Conservation (phyloP, 805 yeast genomes). For the Myxozyma monticola region DNA sequence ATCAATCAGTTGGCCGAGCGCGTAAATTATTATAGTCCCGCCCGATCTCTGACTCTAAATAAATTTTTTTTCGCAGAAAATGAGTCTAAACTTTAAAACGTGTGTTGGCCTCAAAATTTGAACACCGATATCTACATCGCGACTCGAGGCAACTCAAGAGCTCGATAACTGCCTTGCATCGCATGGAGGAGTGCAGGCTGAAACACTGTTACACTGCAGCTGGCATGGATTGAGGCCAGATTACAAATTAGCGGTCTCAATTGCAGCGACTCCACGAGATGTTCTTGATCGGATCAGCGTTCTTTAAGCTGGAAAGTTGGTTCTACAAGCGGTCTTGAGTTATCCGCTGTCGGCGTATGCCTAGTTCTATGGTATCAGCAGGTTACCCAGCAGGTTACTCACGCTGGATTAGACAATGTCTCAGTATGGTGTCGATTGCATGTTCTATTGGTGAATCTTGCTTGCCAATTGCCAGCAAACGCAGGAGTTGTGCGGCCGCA, state of each 20-base stretch:
- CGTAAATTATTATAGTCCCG: neutral
- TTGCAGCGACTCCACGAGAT: conserved; percentile 2
- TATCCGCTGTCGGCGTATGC: too few species aligned
- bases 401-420: too few species aligned
- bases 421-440: conserved; percentile 9
- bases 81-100: conserved; percentile 2
- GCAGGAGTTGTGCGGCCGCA: too few species aligned
- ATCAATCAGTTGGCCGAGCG: neutral
- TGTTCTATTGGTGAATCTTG: too few species aligned
- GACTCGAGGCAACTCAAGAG: conserved; percentile 5
- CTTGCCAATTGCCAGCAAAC: too few species aligned
- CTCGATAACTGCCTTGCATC: neutral
- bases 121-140: neutral
- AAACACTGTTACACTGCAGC: neutral
- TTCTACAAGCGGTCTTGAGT: too few species aligned
- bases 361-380: too few species aligned
- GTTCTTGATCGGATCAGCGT: too few species aligned
- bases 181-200: neutral
- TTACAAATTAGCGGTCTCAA: neutral
- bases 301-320: too few species aligned
- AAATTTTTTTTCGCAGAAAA: neutral
- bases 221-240: neutral
- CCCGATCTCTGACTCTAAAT: neutral
- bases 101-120: neutral
- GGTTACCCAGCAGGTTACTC: too few species aligned